Evolutionary conservation across 495 filamentous ascomycete species (phyloP).

Genomic region (Daldinia caldariorum): DNA sequence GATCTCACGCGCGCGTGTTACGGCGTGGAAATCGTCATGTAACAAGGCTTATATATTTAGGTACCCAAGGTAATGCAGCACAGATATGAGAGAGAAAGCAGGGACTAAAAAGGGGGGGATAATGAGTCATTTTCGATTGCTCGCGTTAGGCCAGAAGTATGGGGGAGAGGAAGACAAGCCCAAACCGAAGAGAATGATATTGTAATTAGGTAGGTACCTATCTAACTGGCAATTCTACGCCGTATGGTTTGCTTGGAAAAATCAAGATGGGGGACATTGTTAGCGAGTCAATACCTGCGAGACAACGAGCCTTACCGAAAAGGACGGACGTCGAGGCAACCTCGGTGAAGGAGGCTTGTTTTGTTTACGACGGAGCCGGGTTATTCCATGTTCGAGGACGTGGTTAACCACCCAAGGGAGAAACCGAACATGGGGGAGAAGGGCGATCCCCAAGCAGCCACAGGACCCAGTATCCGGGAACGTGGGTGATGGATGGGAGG

Average conservation of each 20-base stretch:
- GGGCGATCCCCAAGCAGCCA: background rate
- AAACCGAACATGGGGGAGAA: background rate
- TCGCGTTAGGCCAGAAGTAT: background rate
- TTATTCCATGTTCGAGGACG: background rate
- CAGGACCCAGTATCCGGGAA: background rate
- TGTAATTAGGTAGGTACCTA: no score
- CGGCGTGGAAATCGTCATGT: conserved; percentile 1
- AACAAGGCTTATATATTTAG: background rate
- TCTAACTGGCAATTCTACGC: background rate
- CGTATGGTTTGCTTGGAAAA: background rate
- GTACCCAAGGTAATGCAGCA: background rate
- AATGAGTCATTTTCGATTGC: background rate
- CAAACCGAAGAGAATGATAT: background rate
- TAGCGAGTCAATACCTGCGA: background rate
- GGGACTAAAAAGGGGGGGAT: background rate
- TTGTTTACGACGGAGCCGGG: conserved; percentile 3
- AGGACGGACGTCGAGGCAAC: background rate
- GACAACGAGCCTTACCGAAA: conserved; percentile 16
- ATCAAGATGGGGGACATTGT: background rate
- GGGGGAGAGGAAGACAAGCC: background rate
- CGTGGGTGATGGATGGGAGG: background rate
- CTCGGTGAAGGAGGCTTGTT: background rate
- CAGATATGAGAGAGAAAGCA: background rate
- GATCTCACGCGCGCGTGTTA: conserved; percentile 29
- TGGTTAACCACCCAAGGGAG: background rate